A percentile compares a stretch with the other conserved stretches of the same genome.
Conservation (phyloP, 495 filamentous ascomycete species). For the Entonaema liquescens region DNA sequence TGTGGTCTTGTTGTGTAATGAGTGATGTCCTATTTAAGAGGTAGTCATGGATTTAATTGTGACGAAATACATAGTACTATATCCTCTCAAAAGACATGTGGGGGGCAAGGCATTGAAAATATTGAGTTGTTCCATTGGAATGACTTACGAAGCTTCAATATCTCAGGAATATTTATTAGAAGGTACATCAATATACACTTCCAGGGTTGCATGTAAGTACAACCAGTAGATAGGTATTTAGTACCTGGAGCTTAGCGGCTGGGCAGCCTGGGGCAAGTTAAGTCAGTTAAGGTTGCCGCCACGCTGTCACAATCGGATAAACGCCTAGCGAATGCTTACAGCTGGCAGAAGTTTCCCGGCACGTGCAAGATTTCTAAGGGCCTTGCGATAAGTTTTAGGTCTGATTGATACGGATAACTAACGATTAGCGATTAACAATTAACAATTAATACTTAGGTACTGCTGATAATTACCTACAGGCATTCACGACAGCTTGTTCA, state of each 20-base stretch:
- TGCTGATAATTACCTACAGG: background rate
- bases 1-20: background rate
- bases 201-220: background rate
- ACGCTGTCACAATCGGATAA: slow-evolving; percentile 44
- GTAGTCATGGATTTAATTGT: no score
- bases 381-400: slow-evolving; percentile 17
- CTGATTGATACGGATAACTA: background rate
- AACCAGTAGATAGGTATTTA: background rate
- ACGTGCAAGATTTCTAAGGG: slow-evolving; percentile 29
- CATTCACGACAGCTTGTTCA: slow-evolving; percentile 24
- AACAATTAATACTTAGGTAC: no score
- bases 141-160: no score
- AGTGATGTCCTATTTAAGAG: background rate
- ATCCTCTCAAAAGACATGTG: no score
- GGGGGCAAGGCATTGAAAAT: no score
- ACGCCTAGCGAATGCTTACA: slow-evolving; percentile 18
- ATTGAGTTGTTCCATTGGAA: no score
- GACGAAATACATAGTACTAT: no score
- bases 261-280: background rate
- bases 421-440: background rate
- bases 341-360: slow-evolving; percentile 33
- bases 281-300: slow-evolving; percentile 19
- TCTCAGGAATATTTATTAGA: background rate
- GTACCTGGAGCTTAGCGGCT: background rate
- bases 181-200: no score